Conservation (phyloP, 345 rosid species). For the Euclidium syriacum region DNA sequence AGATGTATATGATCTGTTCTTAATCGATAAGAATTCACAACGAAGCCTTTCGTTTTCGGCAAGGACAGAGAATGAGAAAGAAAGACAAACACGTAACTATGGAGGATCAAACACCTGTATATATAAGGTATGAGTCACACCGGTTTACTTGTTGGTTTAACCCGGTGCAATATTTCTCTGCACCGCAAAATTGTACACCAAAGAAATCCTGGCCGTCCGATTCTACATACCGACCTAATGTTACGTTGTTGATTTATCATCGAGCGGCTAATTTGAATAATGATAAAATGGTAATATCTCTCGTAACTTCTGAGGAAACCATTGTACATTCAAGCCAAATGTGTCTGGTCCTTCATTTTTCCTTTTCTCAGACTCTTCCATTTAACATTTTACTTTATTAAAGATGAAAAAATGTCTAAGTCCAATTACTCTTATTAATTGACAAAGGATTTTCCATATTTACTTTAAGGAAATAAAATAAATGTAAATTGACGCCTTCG, state of each 20-base stretch:
- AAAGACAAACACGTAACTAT: constrained; percentile 23
- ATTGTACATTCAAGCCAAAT: not conserved
- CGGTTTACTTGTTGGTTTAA: not conserved
- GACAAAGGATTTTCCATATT: no score
- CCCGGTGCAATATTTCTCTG: not conserved
- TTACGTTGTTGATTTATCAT: not conserved
- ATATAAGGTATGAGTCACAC: constrained; percentile 4
- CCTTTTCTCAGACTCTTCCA: not conserved
- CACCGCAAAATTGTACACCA: not conserved
- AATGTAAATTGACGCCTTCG: constrained; percentile 5
- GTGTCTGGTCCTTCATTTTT: not conserved
- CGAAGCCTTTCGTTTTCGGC: constrained; percentile 7
- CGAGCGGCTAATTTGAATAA: not conserved
- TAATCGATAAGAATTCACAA: constrained; percentile 9
- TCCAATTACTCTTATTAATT: no score
- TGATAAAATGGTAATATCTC: not conserved
- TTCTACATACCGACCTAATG: not conserved
- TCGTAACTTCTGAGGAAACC: not conserved
- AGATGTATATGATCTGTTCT: not conserved
- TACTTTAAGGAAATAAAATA: no score
- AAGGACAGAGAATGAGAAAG: not conserved
- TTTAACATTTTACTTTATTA: not conserved
- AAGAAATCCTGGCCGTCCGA: constrained; percentile 3
- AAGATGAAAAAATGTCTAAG: no score
- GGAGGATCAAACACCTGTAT: constrained; percentile 17